Base-by-base conservation (phyloP, 2,329 filamentous ascomycete genomes). In the Thielaviopsis punctulata region DNA sequence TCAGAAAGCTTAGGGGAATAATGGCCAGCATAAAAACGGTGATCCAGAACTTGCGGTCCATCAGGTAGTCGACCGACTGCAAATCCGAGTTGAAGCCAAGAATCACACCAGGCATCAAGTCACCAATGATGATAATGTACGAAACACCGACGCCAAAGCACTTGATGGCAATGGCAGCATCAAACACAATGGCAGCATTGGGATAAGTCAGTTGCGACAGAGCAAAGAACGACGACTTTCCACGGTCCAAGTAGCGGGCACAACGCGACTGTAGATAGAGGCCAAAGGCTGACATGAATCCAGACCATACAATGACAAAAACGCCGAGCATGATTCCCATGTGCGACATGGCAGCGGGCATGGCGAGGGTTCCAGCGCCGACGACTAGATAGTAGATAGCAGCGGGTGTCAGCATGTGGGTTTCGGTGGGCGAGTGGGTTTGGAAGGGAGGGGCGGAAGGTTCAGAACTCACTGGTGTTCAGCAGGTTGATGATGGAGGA, bases 41-140 rank as follows among this genome's bases (percentile, higher is more conserved):
- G 56, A 98, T 85, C 92, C 92, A 98, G 64, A 98, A 98, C 63
- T 92, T 84, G 49, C 92, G 79, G 63, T 96, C 88, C 44, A 90
- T 75, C 57, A 96, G 68, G 62, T 90, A 96, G 1, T 79, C 75
- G 45, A 83, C 61, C 24, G 61, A 69, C 2, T 77, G 73, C 18
- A 73, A 76, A 19, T 77, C 76, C 47, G 76, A 73, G 56, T 79
- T 77, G 65, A 98, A 90, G 4, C 89, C 92, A 56, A 79, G 70
- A 22, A 92, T 80, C 9, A 98, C 92, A 39, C 88, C 90, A 1
- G 92, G 92, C 92, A 98, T 98, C 57, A 98, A 71, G 64, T 98
- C 92, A 49, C 92, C 92, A 59, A 98, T 96, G 62, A 98, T 96
- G 62, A 98, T 98, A 60, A 98, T 77, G 68, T 98, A 98, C 60